These are phyloP conservation scores for Colletotrichum tanaceti DNA, from an alignment of 2,329 filamentous ascomycete species.

Conservation along the genomic window DNA sequence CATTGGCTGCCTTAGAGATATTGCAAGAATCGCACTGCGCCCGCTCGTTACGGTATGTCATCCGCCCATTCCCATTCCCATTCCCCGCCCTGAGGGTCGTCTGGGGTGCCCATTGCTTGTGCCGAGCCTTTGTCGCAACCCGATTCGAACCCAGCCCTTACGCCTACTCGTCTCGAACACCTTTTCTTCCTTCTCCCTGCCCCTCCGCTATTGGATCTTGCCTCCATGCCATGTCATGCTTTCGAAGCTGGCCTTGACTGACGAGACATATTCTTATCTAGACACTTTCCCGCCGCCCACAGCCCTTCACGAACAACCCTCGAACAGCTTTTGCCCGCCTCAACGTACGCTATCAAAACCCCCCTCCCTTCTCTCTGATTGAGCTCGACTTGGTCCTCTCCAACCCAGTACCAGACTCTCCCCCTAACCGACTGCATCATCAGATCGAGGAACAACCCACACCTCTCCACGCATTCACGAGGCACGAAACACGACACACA, in stretches of 20 bases:
- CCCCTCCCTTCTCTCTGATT: background rate
- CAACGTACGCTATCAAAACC: slow-evolving; percentile 18
- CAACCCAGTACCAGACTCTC: slow-evolving; percentile 14
- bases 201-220: slow-evolving; percentile 14
- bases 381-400: slow-evolving; percentile 16
- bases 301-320: slow-evolving; percentile 26
- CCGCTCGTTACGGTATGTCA: slow-evolving; percentile 52
- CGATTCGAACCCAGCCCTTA: slow-evolving; percentile 20
- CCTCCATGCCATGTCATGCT: slow-evolving; percentile 8
- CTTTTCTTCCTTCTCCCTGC: slow-evolving; percentile 3
- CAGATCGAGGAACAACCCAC: slow-evolving; percentile 25
- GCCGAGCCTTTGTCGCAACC: slow-evolving; percentile 39
- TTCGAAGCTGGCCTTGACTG: slow-evolving; percentile 19
- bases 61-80: slow-evolving; percentile 18
- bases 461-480: slow-evolving; percentile 11
- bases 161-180: background rate
- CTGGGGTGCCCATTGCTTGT: slow-evolving; percentile 21
- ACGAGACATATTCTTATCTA: slow-evolving; percentile 20
- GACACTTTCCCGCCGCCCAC: slow-evolving; percentile 38
- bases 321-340: slow-evolving; percentile 18
- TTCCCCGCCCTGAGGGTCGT: slow-evolving; percentile 32
- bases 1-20: slow-evolving; percentile 53
- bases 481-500: slow-evolving; percentile 17
- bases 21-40: slow-evolving; percentile 45
- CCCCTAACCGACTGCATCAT: slow-evolving; percentile 25